phyloP scores from a whole-genome alignment of 495 filamentous ascomycete genomes.

The Penicillium goetzii region DNA sequence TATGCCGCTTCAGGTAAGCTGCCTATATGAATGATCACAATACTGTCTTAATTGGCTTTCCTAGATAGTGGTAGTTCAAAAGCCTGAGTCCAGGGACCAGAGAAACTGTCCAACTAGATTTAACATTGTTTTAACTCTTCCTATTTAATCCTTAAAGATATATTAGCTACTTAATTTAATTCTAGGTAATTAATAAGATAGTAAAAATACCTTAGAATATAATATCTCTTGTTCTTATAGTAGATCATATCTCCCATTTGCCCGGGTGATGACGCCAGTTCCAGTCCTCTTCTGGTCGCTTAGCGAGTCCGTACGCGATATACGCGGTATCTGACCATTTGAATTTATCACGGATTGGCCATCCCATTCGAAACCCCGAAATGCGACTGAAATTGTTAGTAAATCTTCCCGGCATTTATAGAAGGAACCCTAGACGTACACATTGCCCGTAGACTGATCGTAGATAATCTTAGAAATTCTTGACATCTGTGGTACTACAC shows the following conservation, averaged over 20 bases:
- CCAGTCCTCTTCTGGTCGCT: constrained; percentile 2
- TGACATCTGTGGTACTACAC: constrained; percentile 7
- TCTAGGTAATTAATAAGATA: too few relatives aligned
- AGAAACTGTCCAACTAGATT: too few relatives aligned
- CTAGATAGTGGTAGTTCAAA: too few relatives aligned
- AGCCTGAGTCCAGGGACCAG: too few relatives aligned
- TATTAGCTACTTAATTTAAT: too few relatives aligned
- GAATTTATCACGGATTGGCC: constrained; percentile 20
- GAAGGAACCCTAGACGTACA: constrained; percentile 17
- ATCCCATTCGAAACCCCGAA: constrained; percentile 27
- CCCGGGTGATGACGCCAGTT: constrained; percentile 13
- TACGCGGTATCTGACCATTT: constrained; percentile 25
- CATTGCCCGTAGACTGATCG: constrained; percentile 21
- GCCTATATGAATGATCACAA: neutral
- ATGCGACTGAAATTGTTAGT: constrained; percentile 25
- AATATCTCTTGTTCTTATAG: too few relatives aligned
- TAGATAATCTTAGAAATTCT: constrained; percentile 28
- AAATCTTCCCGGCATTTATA: constrained; percentile 11
- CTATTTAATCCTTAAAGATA: too few relatives aligned
- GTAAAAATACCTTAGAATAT: too few relatives aligned
- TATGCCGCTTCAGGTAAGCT: neutral
- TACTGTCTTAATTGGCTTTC: too few relatives aligned
- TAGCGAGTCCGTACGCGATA: neutral
- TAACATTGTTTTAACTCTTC: too few relatives aligned
- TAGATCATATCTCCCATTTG: constrained; percentile 11